phyloP scores from a whole-genome alignment of 495 filamentous ascomycete genomes.

The Talaromyces proteolyticus region DNA sequence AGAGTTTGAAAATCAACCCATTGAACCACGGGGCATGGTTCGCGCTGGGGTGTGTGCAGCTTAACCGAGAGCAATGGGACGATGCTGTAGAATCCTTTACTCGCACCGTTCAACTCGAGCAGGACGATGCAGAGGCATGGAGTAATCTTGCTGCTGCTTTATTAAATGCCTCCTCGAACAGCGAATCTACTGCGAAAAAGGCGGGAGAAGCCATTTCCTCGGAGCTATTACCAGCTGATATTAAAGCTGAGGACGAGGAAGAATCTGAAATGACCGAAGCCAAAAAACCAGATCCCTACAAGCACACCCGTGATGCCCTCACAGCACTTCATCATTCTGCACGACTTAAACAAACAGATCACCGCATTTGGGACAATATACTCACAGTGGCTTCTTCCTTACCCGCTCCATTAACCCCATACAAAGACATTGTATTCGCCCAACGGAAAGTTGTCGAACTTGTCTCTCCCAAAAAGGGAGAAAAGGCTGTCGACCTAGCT shows the following conservation, averaged over 20 bases:
- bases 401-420: slow-evolving; percentile 63
- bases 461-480: slow-evolving; percentile 58
- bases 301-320: slow-evolving; percentile 67
- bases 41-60: slow-evolving; percentile 77
- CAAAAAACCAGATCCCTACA: slow-evolving; percentile 40
- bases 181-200: slow-evolving; percentile 29
- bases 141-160: slow-evolving; percentile 88
- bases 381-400: slow-evolving; percentile 77
- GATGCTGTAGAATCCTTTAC: slow-evolving; percentile 85
- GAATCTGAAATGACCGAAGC: slow-evolving; percentile 8
- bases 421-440: slow-evolving; percentile 66
- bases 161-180: slow-evolving; percentile 31
- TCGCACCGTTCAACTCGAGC: slow-evolving; percentile 72
- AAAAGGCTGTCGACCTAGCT: slow-evolving; percentile 69
- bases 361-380: slow-evolving; percentile 93
- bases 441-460: slow-evolving; percentile 70
- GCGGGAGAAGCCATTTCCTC: slow-evolving; percentile 27
- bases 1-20: slow-evolving; percentile 70
- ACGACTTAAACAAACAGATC: slow-evolving; percentile 70
- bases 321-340: slow-evolving; percentile 80
- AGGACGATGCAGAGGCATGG: slow-evolving; percentile 87
- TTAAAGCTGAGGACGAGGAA: slow-evolving; percentile 28
- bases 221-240: too few species aligned
- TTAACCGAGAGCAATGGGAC: slow-evolving; percentile 68
- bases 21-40: slow-evolving; percentile 83